Percentiles rank a stretch among this genome's conserved stretches.
Evolutionary conservation across 805 yeast species (phyloP).

Genomic region (Starmerella apis): DNA sequence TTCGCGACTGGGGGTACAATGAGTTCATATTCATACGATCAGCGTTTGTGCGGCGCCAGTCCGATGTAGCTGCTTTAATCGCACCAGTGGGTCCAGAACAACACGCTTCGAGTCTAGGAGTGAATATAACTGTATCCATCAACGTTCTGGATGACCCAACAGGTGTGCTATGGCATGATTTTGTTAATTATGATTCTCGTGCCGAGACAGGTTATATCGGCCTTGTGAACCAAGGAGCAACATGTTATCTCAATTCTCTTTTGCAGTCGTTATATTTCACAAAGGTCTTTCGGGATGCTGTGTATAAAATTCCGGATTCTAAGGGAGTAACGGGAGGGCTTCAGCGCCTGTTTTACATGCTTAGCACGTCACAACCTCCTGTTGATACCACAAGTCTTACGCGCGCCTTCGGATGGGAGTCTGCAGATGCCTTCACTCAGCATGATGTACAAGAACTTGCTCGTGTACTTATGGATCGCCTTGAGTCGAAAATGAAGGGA

Average conservation of each 20-base stretch:
- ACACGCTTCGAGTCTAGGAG: constrained; percentile 30
- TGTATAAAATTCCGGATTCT: constrained; percentile 72
- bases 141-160: constrained; percentile 78
- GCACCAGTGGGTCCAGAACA: constrained; percentile 32
- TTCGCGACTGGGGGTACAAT: constrained; percentile 94
- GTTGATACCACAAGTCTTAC: constrained; percentile 82
- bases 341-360: constrained; percentile 74
- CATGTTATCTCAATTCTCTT: constrained; percentile 89
- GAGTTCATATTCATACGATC: constrained; percentile 52
- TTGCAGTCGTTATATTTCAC: constrained; percentile 87
- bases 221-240: constrained; percentile 92
- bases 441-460: constrained; percentile 97
- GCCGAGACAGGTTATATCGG: constrained; percentile 86
- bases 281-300: constrained; percentile 66
- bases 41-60: constrained; percentile 29
- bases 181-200: constrained; percentile 68
- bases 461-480: constrained; percentile 86
- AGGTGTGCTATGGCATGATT: constrained; percentile 89
- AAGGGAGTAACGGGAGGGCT: constrained; percentile 66
- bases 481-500: constrained; percentile 85
- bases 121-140: constrained; percentile 69
- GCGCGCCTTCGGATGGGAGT: constrained; percentile 93
- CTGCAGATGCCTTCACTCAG: constrained; percentile 89
- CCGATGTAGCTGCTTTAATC: constrained; percentile 34
- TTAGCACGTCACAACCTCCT: constrained; percentile 63